These are phyloP conservation scores for Sugiyamaella valdiviana DNA, from an alignment of 805 yeast genomes.

Conservation along the genomic window DNA sequence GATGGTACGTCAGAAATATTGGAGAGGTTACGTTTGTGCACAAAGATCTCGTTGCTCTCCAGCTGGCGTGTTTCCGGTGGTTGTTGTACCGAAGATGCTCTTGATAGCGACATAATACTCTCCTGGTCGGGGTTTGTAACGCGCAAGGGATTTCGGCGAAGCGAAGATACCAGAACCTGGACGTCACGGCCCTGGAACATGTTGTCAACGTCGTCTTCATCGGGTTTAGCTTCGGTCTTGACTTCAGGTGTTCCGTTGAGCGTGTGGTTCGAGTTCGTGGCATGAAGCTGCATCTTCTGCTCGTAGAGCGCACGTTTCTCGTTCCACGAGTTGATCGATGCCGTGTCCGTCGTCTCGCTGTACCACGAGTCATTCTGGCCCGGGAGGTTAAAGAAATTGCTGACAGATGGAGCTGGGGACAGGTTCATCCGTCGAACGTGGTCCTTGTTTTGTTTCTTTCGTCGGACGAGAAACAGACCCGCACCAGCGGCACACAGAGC, in stretches of 20 bases:
- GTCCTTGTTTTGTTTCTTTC: constrained; percentile 4
- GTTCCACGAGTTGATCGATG: constrained; percentile 23
- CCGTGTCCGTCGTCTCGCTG: constrained; percentile 10
- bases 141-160: constrained; percentile 51
- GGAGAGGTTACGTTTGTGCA: constrained; percentile 11
- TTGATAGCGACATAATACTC: constrained; percentile 1
- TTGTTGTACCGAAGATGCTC: constrained; percentile 4
- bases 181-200: constrained; percentile 53
- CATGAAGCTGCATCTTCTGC: neutral
- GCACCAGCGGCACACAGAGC: constrained; percentile 33
- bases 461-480: constrained; percentile 25
- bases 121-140: constrained; percentile 55
- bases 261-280: constrained; percentile 3
- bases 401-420: constrained; percentile 16
- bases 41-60: neutral
- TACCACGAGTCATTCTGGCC: constrained; percentile 8
- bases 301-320: constrained; percentile 19
- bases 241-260: constrained; percentile 9
- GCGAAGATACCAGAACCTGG: constrained; percentile 64
- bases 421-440: constrained; percentile 4
- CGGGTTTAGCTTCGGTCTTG: neutral
- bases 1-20: constrained; percentile 7
- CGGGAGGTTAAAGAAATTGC: constrained; percentile 7
- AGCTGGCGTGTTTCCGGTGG: neutral
- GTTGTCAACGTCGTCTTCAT: constrained; percentile 33